Evolutionary conservation across 257 asterid species (phyloP), one percentile per base, ranked within the genome.

Genomic region (Avicennia marina): DNA sequence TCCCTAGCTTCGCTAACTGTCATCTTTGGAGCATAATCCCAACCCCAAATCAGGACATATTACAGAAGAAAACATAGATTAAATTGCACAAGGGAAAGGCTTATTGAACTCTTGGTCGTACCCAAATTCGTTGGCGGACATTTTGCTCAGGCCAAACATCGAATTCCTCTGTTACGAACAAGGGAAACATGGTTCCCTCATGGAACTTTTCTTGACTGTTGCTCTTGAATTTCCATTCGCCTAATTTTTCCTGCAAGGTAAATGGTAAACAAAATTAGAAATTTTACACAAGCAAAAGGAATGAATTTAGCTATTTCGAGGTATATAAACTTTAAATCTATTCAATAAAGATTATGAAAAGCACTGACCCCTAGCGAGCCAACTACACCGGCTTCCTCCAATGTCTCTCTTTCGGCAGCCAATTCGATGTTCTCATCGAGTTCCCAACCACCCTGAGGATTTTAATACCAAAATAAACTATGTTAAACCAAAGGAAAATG

Each of bases 71-170:
- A n/a, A n/a, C n/a, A n/a, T n/a, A n/a, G n/a, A n/a, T n/a, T n/a
- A n/a, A n/a, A n/a, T n/a, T n/a, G n/a, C n/a, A n/a, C n/a, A n/a
- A n/a, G n/a, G n/a, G n/a, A n/a, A n/a, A n/a, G n/a, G n/a, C n/a
- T n/a, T n/a, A n/a, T n/a, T n/a, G n/a, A n/a, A n/a, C n/a, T n/a
- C n/a, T n/a, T n/a, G n/a, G n/a, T n/a, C n/a, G 90, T 75, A 90
- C 98, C 98, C 98, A 91, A 63, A 71, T 61, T 20, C 98, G 82
- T 54, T 58, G 68, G 12, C 98, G 94, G 56, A 81, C 83, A 58
- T 70, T 73, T 68, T 78, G 85, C 84, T 91, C 96, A 0, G 98
- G 98, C 98, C 98, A 91, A 39, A 73, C 80, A 6, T 87, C 96
- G 49, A 88, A 62, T 54, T 74, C 96, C 75, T 91, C 95, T 1